phyloP scores from a whole-genome alignment of 2,329 filamentous ascomycete species.

The Fusarium illudens region DNA sequence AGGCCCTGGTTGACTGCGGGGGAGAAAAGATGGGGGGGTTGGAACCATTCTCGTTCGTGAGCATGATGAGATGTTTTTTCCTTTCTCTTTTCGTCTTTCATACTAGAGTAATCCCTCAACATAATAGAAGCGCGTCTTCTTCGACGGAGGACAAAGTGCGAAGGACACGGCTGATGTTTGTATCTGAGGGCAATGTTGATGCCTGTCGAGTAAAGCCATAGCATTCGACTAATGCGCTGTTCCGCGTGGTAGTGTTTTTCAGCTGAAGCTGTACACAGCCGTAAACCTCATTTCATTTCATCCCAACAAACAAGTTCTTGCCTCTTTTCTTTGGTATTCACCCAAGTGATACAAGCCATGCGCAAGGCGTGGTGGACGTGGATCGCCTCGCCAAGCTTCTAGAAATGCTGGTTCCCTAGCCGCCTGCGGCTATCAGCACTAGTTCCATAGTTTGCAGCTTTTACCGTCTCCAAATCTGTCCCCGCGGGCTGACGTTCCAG shows the following conservation, averaged over 20 bases:
- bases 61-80: conserved; percentile 1
- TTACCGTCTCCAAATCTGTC: conserved; percentile 15
- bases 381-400: conserved; percentile 17
- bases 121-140: not conserved
- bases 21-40: conserved; percentile 36
- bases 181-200: not conserved
- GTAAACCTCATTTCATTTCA: not conserved
- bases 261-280: conserved; percentile 15
- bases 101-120: not conserved
- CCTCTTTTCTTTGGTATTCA: not conserved
- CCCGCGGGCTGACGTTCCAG: conserved; percentile 25
- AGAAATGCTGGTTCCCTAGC: conserved; percentile 13
- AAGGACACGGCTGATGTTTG: not conserved
- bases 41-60: not conserved
- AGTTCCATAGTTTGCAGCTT: not conserved
- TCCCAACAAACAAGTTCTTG: not conserved
- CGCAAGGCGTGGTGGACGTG: conserved; percentile 9
- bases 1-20: conserved; percentile 29
- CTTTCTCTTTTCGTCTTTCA: not conserved
- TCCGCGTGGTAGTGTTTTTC: not conserved
- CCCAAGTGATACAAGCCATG: not conserved
- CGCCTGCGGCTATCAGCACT: not conserved
- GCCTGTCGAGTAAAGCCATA: conserved; percentile 17
- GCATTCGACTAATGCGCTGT: not conserved
- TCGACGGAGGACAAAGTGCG: conserved; percentile 9